phyloP scores from a whole-genome alignment of 2,329 filamentous ascomycete species.

The Aspergillus aculeatinus region DNA sequence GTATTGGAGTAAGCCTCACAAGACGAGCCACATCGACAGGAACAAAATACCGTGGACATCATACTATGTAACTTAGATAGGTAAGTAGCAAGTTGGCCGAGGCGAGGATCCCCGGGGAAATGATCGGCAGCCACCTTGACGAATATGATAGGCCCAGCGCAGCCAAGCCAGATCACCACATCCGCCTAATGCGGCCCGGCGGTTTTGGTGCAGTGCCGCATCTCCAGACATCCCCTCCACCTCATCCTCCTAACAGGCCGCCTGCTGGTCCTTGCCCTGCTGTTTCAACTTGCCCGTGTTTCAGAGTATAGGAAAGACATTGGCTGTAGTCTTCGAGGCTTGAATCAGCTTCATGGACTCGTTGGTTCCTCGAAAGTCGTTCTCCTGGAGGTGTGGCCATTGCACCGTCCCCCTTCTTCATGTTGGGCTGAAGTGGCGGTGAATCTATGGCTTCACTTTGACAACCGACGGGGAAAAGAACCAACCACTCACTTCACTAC shows the following conservation, averaged over 20 bases:
- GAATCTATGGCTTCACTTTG: constrained; percentile 9
- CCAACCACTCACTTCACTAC: constrained; percentile 3
- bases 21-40: no score
- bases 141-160: background rate
- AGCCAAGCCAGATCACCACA: background rate
- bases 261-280: background rate
- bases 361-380: background rate
- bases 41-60: no score
- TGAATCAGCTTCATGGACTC: background rate
- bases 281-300: background rate
- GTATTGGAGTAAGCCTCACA: no score
- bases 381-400: background rate
- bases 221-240: background rate
- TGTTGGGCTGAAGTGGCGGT: constrained; percentile 10
- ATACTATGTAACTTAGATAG: no score
- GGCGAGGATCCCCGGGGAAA: no score
- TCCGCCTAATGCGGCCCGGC: background rate
- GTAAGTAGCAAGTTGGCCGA: no score
- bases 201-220: background rate
- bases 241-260: background rate
- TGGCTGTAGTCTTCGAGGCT: background rate
- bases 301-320: background rate
- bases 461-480: constrained; percentile 1
- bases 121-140: no score
- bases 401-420: background rate